A percentile compares a stretch with the other conserved stretches of the same genome.
Conservation (phyloP, 345 rosid species). For the Salix koriyanagi region DNA sequence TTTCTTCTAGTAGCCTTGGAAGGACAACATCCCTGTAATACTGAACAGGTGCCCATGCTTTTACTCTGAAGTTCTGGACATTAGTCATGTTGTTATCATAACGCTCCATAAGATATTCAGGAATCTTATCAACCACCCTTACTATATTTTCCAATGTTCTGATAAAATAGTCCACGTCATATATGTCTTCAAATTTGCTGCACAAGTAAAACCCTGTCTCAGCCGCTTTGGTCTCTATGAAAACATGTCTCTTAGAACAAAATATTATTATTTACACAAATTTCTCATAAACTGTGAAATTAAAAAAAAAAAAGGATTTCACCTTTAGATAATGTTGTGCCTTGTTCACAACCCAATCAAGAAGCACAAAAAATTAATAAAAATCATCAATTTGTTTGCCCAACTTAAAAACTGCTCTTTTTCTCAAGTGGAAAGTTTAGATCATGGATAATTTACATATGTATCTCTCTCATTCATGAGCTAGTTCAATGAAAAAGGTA, state of each 20-base stretch:
- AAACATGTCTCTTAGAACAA: neutral
- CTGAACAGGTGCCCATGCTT: slow-evolving; percentile 93
- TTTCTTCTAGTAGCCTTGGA: slow-evolving; percentile 88
- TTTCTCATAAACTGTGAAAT: neutral
- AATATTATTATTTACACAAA: neutral
- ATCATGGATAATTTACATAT: neutral
- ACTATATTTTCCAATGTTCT: slow-evolving; percentile 71
- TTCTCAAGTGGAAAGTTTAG: neutral
- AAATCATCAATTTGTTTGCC: neutral
- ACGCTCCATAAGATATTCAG: slow-evolving; percentile 90
- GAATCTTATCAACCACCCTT: slow-evolving; percentile 74
- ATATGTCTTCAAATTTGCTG: slow-evolving; percentile 89
- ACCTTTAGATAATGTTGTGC: neutral
- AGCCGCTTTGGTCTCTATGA: slow-evolving; percentile 3
- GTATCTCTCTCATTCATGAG: neutral
- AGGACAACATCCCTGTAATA: slow-evolving; percentile 81
- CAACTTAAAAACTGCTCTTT: neutral
- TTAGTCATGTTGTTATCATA: slow-evolving; percentile 82
- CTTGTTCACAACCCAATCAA: neutral
- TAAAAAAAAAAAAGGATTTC: neutral
- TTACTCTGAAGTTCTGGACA: slow-evolving; percentile 92
- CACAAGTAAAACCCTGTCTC: slow-evolving; percentile 20
- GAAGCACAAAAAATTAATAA: neutral
- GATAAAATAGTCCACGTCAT: slow-evolving; percentile 80
- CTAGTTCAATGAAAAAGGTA: neutral